These are phyloP conservation scores for Phytophthora pistaciae DNA, from an alignment of 352 stramenopile genomes.

Conservation along the genomic window DNA sequence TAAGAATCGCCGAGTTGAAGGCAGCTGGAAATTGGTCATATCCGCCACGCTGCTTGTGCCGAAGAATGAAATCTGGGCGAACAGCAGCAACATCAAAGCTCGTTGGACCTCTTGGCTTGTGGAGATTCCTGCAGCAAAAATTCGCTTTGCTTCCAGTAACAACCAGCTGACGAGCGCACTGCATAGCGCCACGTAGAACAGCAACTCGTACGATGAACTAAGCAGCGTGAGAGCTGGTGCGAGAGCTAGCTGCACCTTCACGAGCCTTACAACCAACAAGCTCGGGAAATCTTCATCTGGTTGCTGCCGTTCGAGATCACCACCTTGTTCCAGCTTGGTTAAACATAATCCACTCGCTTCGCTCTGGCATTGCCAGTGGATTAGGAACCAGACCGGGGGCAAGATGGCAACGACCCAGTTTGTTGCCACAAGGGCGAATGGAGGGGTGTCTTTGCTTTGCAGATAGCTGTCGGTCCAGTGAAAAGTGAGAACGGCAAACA, in stretches of 20 bases:
- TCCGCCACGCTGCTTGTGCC: constrained; percentile 84
- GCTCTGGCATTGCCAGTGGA: constrained; percentile 22
- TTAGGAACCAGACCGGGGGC: constrained; percentile 39
- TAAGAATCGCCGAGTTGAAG: constrained; percentile 78
- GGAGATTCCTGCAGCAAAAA: constrained; percentile 1
- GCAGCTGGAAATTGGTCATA: constrained; percentile 85
- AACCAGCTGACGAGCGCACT: constrained; percentile 66
- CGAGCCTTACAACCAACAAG: constrained; percentile 38
- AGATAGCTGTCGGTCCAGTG: constrained; percentile 54
- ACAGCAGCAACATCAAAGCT: constrained; percentile 75
- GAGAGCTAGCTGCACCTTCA: constrained; percentile 60
- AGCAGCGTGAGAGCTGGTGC: constrained; percentile 66
- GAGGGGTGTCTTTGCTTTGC: constrained; percentile 33
- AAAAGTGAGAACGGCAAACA: constrained; percentile 45
- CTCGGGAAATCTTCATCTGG: not conserved
- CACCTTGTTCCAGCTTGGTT: constrained; percentile 11
- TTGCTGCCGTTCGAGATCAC: constrained; percentile 26
- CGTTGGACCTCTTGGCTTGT: constrained; percentile 50
- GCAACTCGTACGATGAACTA: constrained; percentile 82
- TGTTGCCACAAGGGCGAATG: constrained; percentile 41
- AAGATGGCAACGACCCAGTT: constrained; percentile 60
- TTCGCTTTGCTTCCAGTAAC: constrained; percentile 47
- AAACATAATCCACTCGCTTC: not conserved
- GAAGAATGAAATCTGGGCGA: constrained; percentile 87
- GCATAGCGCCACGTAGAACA: constrained; percentile 73